phyloP scores from a whole-genome alignment of 176 grass and related monocot species.

The Themeda triandra region DNA sequence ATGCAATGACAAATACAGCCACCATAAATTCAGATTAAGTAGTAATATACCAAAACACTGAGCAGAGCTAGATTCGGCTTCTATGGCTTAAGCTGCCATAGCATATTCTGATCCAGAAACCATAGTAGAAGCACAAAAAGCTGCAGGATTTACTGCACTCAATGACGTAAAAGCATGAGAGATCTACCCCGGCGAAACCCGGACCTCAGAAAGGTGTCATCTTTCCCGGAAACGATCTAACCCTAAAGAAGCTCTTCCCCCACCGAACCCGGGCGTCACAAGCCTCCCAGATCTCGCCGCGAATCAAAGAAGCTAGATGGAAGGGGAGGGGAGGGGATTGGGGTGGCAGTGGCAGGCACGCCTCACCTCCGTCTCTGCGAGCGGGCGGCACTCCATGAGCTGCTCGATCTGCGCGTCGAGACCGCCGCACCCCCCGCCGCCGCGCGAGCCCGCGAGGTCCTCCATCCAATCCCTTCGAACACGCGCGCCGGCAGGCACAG shows the following conservation, averaged over 20 bases:
- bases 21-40: neutral
- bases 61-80: conserved; percentile 1
- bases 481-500: neutral
- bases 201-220: neutral
- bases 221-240: conserved; percentile 5
- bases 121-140: neutral
- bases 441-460: conserved; percentile 1
- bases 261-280: neutral
- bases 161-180: neutral
- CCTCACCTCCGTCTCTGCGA: conserved; percentile 63
- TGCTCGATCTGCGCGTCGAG: conserved; percentile 83
- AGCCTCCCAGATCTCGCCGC: neutral
- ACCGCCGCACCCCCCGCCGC: conserved; percentile 35
- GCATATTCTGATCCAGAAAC: conserved; percentile 23
- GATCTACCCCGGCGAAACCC: conserved; percentile 15
- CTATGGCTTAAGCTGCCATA: neutral
- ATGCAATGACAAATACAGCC: neutral
- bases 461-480: conserved; percentile 34
- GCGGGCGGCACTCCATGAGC: conserved; percentile 88
- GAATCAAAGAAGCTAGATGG: neutral
- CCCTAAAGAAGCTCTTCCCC: conserved; percentile 10
- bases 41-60: neutral
- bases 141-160: neutral
- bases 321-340: neutral
- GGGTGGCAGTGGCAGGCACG: neutral